Evolutionary conservation across 2,329 filamentous ascomycete genomes (phyloP).

Genomic region (Clonostachys sp.): DNA sequence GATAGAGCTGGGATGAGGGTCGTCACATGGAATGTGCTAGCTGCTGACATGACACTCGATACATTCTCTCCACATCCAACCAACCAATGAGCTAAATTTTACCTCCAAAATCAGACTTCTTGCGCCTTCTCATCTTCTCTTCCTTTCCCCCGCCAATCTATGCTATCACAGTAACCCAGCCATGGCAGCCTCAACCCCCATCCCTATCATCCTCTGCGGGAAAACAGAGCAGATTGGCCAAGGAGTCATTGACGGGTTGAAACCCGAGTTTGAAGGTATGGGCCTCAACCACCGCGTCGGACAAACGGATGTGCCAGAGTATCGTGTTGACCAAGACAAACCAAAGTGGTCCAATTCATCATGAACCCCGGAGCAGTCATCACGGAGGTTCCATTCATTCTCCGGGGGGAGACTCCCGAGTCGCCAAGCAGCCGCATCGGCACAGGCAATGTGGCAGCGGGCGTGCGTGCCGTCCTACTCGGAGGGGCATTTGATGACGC

Average conservation of each 20-base stretch:
- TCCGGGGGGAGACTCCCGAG: slow-evolving; percentile 6
- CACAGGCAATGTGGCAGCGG: slow-evolving; percentile 6
- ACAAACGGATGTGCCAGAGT: not conserved
- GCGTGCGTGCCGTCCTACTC: slow-evolving; percentile 10
- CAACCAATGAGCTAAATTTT: too few species aligned
- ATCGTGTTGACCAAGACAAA: not conserved
- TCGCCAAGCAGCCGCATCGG: slow-evolving; percentile 8
- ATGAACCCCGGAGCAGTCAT: slow-evolving; percentile 6
- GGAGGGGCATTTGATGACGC: slow-evolving; percentile 12
- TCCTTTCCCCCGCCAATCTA: too few species aligned
- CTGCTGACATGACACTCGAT: too few species aligned
- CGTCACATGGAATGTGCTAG: too few species aligned
- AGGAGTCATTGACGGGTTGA: slow-evolving; percentile 12
- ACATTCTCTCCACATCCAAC: too few species aligned
- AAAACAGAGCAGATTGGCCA: slow-evolving; percentile 12
- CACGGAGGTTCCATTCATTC: slow-evolving; percentile 12
- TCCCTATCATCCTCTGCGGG: slow-evolving; percentile 15
- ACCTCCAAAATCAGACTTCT: too few species aligned
- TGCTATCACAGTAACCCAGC: too few species aligned
- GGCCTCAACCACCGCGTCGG: not conserved
- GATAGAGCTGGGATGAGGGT: too few species aligned
- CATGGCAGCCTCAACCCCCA: not conserved
- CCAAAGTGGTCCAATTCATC: slow-evolving; percentile 13
- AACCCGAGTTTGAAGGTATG: slow-evolving; percentile 16
- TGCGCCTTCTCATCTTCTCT: too few species aligned